phyloP scores from a whole-genome alignment of 306 rosid species.

The Inga laurina region DNA sequence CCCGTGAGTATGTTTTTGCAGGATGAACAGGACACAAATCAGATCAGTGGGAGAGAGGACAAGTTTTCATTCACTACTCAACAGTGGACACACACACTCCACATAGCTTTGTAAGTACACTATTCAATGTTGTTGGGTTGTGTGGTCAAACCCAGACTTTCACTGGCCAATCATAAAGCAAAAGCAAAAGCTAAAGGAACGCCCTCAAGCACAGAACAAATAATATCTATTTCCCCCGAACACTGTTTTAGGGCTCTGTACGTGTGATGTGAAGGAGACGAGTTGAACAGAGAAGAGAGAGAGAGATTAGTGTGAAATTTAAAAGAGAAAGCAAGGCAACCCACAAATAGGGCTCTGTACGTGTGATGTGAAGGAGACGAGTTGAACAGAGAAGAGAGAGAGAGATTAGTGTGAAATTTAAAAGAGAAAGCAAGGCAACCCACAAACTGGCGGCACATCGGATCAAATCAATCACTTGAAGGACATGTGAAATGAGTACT shows the following conservation, averaged over 20 bases:
- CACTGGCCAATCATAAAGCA: conserved; percentile 50
- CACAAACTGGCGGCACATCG: conserved; percentile 80
- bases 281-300: neutral
- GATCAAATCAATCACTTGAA: conserved; percentile 65
- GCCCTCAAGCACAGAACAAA: conserved; percentile 16
- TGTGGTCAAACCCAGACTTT: conserved; percentile 66
- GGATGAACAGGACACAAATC: conserved; percentile 36
- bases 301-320: neutral
- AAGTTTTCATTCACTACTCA: conserved; percentile 25
- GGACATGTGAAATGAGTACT: conserved; percentile 23
- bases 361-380: neutral
- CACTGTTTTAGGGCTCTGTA: conserved; percentile 37
- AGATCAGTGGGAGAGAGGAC: conserved; percentile 19
- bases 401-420: neutral
- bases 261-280: neutral
- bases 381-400: conserved; percentile 19
- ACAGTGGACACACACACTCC: neutral
- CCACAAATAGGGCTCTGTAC: conserved; percentile 35
- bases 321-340: neutral
- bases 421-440: neutral
- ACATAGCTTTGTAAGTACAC: conserved; percentile 20
- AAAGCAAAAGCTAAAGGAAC: conserved; percentile 72
- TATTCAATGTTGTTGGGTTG: conserved; percentile 13
- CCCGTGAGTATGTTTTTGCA: conserved; percentile 43
- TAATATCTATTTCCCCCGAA: neutral